A percentile compares a stretch with the other conserved stretches of the same genome.
Evolutionary conservation across 106 monocot species (phyloP).

Genomic region (Vanilla planifolia): DNA sequence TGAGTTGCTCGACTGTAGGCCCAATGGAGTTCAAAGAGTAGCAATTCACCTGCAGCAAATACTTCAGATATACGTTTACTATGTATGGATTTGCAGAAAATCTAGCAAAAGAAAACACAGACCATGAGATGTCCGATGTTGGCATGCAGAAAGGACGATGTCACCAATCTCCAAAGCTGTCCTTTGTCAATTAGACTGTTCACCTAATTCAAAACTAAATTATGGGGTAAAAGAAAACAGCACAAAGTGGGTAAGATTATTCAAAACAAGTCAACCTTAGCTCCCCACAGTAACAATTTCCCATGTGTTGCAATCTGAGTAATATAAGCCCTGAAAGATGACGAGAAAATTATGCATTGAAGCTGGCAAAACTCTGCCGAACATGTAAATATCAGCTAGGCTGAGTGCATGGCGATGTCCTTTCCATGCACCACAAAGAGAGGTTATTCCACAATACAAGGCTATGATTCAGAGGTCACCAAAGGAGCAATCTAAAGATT

Average conservation of each 20-base stretch:
- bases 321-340: constrained; percentile 44
- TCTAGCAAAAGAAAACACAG: constrained; percentile 4
- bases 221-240: neutral
- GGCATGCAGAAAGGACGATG: constrained; percentile 78
- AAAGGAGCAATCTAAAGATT: no score
- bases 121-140: constrained; percentile 75
- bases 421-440: no score
- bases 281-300: constrained; percentile 57
- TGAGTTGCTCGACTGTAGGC: constrained; percentile 63
- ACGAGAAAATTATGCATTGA: neutral
- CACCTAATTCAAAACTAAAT: constrained; percentile 28
- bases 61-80: neutral
- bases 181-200: constrained; percentile 68
- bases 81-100: neutral
- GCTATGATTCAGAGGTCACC: no score
- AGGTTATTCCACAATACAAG: no score
- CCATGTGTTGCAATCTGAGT: constrained; percentile 66
- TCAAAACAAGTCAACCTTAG: constrained; percentile 48
- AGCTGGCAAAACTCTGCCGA: neutral
- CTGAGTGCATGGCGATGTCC: no score
- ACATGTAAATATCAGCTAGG: no score
- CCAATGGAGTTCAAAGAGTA: constrained; percentile 90
- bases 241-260: neutral
- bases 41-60: constrained; percentile 55
- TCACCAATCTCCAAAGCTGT: constrained; percentile 70